A percentile compares a stretch with the other conserved stretches of the same genome.
These are phyloP conservation scores for Spatholobus suberectus DNA, from an alignment of 306 rosid genomes.

Conservation along the genomic window DNA sequence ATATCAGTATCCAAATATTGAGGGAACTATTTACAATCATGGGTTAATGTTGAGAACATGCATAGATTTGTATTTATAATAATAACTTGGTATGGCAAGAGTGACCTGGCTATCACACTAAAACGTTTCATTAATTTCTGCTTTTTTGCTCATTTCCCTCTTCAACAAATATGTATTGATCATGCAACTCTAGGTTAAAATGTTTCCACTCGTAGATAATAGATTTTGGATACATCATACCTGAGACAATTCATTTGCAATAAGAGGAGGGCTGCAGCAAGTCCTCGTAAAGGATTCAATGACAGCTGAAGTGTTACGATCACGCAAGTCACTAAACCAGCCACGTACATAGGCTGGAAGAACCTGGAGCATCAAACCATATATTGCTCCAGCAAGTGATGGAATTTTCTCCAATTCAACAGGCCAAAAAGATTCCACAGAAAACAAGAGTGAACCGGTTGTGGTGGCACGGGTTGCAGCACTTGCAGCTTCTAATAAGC, in stretches of 20 bases:
- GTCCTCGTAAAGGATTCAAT: slow-evolving; percentile 88
- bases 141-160: slow-evolving; percentile 15
- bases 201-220: neutral
- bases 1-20: neutral
- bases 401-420: slow-evolving; percentile 72
- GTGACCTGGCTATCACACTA: slow-evolving; percentile 7
- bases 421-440: slow-evolving; percentile 85
- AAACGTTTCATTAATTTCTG: neutral
- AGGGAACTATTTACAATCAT: neutral
- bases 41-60: slow-evolving; percentile 11
- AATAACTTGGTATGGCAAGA: neutral
- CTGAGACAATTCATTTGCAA: slow-evolving; percentile 84
- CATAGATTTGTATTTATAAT: neutral
- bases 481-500: slow-evolving; percentile 65
- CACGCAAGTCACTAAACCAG: slow-evolving; percentile 87
- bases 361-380: slow-evolving; percentile 85
- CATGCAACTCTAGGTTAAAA: slow-evolving; percentile 5
- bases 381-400: slow-evolving; percentile 80
- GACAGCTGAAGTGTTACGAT: slow-evolving; percentile 68
- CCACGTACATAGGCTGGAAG: slow-evolving; percentile 97
- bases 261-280: slow-evolving; percentile 92
- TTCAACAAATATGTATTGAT: slow-evolving; percentile 20
- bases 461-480: slow-evolving; percentile 77
- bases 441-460: slow-evolving; percentile 69
- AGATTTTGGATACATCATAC: slow-evolving; percentile 51